phyloP scores from a whole-genome alignment of 192 early-diverging fungal genomes.

The Coemansia sp. region DNA sequence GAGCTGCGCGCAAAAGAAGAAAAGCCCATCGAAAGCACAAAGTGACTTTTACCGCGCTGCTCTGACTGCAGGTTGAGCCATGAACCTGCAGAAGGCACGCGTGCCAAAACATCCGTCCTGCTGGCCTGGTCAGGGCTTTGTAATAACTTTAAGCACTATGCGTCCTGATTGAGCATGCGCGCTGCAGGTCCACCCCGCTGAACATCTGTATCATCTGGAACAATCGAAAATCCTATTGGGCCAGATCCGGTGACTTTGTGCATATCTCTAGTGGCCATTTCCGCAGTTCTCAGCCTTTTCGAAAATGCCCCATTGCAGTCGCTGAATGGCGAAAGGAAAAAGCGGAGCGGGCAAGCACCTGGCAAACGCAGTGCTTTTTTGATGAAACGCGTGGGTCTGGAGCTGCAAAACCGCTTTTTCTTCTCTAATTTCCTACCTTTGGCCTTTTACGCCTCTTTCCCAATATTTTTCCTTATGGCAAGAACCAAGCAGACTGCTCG shows the following conservation, averaged over 20 bases:
- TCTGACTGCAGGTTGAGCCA: background rate
- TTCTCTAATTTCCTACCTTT: slow-evolving; percentile 15
- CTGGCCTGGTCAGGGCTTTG: background rate
- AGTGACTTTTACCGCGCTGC: background rate
- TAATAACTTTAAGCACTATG: background rate
- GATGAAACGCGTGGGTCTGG: background rate
- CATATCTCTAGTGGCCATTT: background rate
- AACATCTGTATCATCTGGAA: slow-evolving; percentile 1
- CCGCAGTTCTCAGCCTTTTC: slow-evolving; percentile 8
- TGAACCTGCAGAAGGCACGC: background rate
- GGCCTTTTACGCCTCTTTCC: slow-evolving; percentile 1
- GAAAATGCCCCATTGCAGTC: background rate
- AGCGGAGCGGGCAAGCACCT: background rate
- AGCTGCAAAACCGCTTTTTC: slow-evolving; percentile 9
- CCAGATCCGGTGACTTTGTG: slow-evolving; percentile 5
- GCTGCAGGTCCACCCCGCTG: background rate
- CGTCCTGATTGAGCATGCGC: background rate
- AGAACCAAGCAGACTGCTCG: slow-evolving; percentile 94
- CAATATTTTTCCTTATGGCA: slow-evolving; percentile 48
- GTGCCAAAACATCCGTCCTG: background rate
- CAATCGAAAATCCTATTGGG: slow-evolving; percentile 12
- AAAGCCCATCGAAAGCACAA: background rate
- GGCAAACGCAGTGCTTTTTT: background rate
- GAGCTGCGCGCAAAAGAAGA: too few relatives aligned
- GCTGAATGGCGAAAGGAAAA: background rate